phyloP scores from a whole-genome alignment of 2,329 filamentous ascomycete genomes.

The Tolypocladium cylindrosporum region DNA sequence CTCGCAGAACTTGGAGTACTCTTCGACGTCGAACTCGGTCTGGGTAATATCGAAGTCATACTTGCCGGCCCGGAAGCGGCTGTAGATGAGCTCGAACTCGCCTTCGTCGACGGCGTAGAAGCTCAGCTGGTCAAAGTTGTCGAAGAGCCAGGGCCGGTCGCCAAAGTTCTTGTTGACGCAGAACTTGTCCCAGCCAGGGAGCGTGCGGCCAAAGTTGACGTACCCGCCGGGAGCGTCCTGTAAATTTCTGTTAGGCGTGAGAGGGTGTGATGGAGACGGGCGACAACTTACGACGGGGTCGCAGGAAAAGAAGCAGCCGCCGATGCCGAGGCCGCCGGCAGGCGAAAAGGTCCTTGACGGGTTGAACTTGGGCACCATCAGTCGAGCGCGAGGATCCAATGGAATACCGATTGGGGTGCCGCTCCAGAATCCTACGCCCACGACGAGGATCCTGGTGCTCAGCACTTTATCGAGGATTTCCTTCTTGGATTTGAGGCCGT shows the following conservation, averaged over 20 bases:
- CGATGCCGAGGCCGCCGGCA: not conserved
- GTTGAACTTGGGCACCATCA: constrained; percentile 17
- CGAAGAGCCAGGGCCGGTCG: constrained; percentile 21
- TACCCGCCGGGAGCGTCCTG: constrained; percentile 20
- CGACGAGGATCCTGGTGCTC: constrained; percentile 20
- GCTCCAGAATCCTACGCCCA: constrained; percentile 12
- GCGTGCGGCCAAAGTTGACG: constrained; percentile 17
- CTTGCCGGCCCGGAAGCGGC: constrained; percentile 15
- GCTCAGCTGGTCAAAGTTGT: constrained; percentile 21
- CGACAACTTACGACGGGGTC: not conserved
- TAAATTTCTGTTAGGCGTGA: not conserved
- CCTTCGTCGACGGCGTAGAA: constrained; percentile 18
- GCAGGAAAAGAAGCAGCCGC: constrained; percentile 1
- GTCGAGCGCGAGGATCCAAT: constrained; percentile 8
- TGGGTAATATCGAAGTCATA: constrained; percentile 13
- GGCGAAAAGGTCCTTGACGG: constrained; percentile 3
- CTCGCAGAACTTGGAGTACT: constrained; percentile 5
- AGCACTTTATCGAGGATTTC: constrained; percentile 21
- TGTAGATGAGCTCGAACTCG: constrained; percentile 15
- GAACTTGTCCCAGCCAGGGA: constrained; percentile 21
- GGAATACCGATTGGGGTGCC: constrained; percentile 17
- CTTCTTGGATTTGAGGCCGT: constrained; percentile 20
- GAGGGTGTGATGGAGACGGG: not conserved
- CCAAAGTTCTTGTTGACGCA: not conserved
- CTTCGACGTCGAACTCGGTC: constrained; percentile 17